Percentiles rank a stretch among this genome's conserved stretches.
Conservation (phyloP, 495 filamentous ascomycete species). For the Aspergillus baeticus region DNA sequence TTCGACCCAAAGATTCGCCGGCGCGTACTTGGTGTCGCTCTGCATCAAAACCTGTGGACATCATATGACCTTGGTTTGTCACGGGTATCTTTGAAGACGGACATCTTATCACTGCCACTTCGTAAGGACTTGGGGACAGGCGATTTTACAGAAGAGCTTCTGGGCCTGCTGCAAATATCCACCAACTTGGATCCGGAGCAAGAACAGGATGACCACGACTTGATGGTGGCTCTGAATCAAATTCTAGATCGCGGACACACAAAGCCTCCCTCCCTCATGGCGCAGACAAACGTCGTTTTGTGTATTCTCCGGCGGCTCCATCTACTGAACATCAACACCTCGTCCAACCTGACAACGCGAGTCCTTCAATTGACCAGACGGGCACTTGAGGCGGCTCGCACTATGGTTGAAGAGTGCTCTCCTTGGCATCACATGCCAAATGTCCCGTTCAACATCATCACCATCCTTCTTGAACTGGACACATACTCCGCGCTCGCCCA, state of each 20-base stretch:
- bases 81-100: slow-evolving; percentile 33
- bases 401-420: slow-evolving; percentile 30
- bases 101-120: slow-evolving; percentile 20
- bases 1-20: slow-evolving; percentile 33
- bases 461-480: slow-evolving; percentile 50
- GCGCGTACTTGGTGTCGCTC: slow-evolving; percentile 41
- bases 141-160: slow-evolving; percentile 37
- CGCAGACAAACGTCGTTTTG: slow-evolving; percentile 49
- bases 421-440: slow-evolving; percentile 55
- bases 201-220: slow-evolving; percentile 25
- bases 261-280: slow-evolving; percentile 36
- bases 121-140: slow-evolving; percentile 14
- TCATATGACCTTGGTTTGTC: slow-evolving; percentile 53
- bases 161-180: slow-evolving; percentile 36
- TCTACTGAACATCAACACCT: slow-evolving; percentile 34
- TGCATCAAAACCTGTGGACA: slow-evolving; percentile 45
- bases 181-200: slow-evolving; percentile 35
- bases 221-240: slow-evolving; percentile 23
- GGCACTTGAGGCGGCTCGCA: slow-evolving; percentile 30
- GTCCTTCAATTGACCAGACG: slow-evolving; percentile 26
- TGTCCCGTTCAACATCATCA: slow-evolving; percentile 52
- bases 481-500: slow-evolving; percentile 40
- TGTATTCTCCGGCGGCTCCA: slow-evolving; percentile 47
- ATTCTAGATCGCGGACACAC: slow-evolving; percentile 30
- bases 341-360: slow-evolving; percentile 24